Conservation (phyloP, 2,329 filamentous ascomycete species). For the Fusarium dimerum region DNA sequence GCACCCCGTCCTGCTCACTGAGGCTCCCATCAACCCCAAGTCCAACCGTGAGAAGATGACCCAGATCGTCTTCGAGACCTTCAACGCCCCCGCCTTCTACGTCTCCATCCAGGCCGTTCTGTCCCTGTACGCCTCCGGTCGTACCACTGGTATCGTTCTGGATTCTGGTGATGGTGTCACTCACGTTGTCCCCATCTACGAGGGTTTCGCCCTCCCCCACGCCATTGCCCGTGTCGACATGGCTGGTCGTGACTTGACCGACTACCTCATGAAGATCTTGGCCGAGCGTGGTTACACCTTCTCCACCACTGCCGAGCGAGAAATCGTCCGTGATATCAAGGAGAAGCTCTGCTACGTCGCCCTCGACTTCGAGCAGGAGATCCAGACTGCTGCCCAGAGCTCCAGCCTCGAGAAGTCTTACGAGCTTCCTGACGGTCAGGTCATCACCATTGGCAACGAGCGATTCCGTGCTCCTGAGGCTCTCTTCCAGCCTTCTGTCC, state of each 20-base stretch:
- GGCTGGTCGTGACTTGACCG: constrained; percentile 99
- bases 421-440: constrained; percentile 98
- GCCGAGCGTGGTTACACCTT: constrained; percentile 99
- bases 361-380: constrained; percentile 99
- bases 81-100: constrained; percentile 99
- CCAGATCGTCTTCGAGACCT: constrained; percentile 99
- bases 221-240: constrained; percentile 99
- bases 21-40: constrained; percentile 99
- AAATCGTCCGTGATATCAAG: constrained; percentile 99
- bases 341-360: constrained; percentile 99
- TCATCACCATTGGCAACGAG: constrained; percentile 99
- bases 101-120: constrained; percentile 99
- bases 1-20: constrained; percentile 98
- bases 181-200: constrained; percentile 99
- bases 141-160: constrained; percentile 99
- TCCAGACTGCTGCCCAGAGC: constrained; percentile 98
- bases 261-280: constrained; percentile 99
- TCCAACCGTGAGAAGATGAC: constrained; percentile 99
- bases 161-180: constrained; percentile 99
- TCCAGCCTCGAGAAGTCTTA: constrained; percentile 99
- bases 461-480: constrained; percentile 99
- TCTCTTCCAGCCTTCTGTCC: constrained; percentile 97
- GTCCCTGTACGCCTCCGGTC: constrained; percentile 98
- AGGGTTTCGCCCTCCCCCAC: constrained; percentile 99
- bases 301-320: constrained; percentile 99